These are phyloP conservation scores for Coemansia sp. DNA, from an alignment of 192 early-diverging fungal genomes.

Conservation along the genomic window DNA sequence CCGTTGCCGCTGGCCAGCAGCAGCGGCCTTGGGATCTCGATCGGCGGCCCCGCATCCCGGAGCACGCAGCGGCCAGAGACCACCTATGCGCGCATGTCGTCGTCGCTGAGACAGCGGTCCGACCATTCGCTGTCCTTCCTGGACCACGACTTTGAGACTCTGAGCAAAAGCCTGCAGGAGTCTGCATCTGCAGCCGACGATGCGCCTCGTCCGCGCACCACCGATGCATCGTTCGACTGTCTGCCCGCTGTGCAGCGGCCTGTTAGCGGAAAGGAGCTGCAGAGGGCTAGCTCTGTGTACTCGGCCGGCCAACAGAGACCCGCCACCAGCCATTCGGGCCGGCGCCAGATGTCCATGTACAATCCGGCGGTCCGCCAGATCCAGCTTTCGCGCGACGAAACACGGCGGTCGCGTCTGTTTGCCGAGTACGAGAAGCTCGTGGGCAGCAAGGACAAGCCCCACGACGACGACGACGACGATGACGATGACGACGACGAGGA, in stretches of 20 bases:
- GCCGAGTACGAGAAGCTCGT: constrained; percentile 50
- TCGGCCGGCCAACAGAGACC: background rate
- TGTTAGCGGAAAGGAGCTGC: background rate
- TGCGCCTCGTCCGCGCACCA: background rate
- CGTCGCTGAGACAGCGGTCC: constrained; percentile 1
- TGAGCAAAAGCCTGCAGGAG: background rate
- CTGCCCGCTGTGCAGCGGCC: background rate
- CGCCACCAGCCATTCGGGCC: constrained; percentile 9
- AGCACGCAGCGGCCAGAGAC: constrained; percentile 5
- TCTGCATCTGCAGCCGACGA: background rate
- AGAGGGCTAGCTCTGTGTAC: background rate
- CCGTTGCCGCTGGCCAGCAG: background rate
- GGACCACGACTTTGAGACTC: background rate
- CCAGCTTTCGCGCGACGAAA: constrained; percentile 47
- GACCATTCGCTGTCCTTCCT: background rate
- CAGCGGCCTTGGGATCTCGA: constrained; percentile 37
- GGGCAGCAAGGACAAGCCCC: constrained; percentile 12
- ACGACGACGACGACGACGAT: constrained; percentile 20
- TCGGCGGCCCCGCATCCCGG: background rate
- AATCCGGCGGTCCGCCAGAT: constrained; percentile 19
- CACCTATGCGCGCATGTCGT: background rate
- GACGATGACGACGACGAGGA: constrained; percentile 33
- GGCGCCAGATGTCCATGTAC: constrained; percentile 41
- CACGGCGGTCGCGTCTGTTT: constrained; percentile 41
- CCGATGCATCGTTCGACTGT: background rate